phyloP scores from a whole-genome alignment of 2,329 filamentous ascomycete species.

The Periconia sp. region DNA sequence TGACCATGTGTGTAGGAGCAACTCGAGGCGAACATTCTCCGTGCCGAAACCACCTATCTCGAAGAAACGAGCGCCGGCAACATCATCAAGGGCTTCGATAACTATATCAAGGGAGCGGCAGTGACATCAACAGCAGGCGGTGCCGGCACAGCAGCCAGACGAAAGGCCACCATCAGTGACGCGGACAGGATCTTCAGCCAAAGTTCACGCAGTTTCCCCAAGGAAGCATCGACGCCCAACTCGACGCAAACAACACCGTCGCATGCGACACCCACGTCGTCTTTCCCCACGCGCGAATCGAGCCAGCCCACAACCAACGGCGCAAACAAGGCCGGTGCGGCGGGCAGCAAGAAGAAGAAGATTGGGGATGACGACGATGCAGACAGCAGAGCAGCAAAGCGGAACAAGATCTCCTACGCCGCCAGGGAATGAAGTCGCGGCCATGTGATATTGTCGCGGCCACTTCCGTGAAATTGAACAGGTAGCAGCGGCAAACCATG shows the following conservation, averaged over 20 bases:
- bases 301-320: slow-evolving; percentile 47
- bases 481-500: too few species aligned
- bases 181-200: slow-evolving; percentile 70
- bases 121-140: slow-evolving; percentile 55
- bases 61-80: slow-evolving; percentile 85
- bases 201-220: slow-evolving; percentile 44
- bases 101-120: slow-evolving; percentile 89
- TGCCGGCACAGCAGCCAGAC: slow-evolving; percentile 53
- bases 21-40: slow-evolving; percentile 79
- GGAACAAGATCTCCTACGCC: slow-evolving; percentile 54
- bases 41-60: slow-evolving; percentile 83
- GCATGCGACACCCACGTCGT: slow-evolving; percentile 51
- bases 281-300: slow-evolving; percentile 49
- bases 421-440: slow-evolving; percentile 41
- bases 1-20: slow-evolving; percentile 47
- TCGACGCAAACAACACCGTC: slow-evolving; percentile 47
- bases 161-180: slow-evolving; percentile 64
- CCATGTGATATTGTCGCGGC: not conserved
- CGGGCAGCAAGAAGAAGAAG: slow-evolving; percentile 51
- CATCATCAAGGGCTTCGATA: slow-evolving; percentile 97
- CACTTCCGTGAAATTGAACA: not conserved
- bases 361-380: slow-evolving; percentile 50
- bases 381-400: slow-evolving; percentile 48
- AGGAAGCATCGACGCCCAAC: slow-evolving; percentile 43
- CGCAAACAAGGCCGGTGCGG: slow-evolving; percentile 35